Percentiles rank a stretch among this genome's conserved stretches.
Evolutionary conservation across 176 grass and related monocot genomes (phyloP).

Genomic region (Avena sativa): DNA sequence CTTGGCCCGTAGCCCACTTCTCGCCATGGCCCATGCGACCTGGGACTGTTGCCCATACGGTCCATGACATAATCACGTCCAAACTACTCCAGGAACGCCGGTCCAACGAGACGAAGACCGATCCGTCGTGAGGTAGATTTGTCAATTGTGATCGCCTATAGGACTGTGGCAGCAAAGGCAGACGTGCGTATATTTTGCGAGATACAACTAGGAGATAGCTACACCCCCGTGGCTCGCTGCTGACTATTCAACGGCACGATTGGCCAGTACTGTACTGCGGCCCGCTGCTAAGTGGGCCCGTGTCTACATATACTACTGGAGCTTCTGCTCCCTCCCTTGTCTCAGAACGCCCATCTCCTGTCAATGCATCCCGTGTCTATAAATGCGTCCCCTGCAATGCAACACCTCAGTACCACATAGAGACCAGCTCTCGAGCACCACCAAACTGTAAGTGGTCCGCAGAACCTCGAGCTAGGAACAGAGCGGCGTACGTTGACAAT

Average conservation of each 20-base stretch:
- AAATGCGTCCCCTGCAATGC: slow-evolving; percentile 30
- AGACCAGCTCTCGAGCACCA: slow-evolving; percentile 33
- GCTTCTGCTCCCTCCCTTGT: background rate
- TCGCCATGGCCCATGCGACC: too few species aligned
- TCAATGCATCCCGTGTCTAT: slow-evolving; percentile 12
- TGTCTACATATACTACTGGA: background rate
- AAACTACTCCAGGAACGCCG: slow-evolving; percentile 13
- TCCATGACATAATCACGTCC: slow-evolving; percentile 7
- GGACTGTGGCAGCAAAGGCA: background rate
- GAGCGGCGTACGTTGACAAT: slow-evolving; percentile 12
- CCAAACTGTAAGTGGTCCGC: background rate
- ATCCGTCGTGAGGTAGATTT: background rate
- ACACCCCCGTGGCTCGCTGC: slow-evolving; percentile 5
- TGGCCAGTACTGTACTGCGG: background rate
- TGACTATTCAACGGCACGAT: slow-evolving; percentile 1
- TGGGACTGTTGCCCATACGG: too few species aligned
- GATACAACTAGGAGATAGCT: background rate
- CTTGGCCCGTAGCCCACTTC: too few species aligned
- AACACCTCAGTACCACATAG: slow-evolving; percentile 26
- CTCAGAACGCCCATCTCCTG: background rate
- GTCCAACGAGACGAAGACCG: background rate
- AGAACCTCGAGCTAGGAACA: background rate
- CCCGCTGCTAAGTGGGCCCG: background rate
- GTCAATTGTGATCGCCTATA: slow-evolving; percentile 15
- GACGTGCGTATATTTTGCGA: background rate